A percentile compares a stretch with the other conserved stretches of the same genome.
Conservation (phyloP, 345 rosid genomes). For the Melaleuca alternifolia region DNA sequence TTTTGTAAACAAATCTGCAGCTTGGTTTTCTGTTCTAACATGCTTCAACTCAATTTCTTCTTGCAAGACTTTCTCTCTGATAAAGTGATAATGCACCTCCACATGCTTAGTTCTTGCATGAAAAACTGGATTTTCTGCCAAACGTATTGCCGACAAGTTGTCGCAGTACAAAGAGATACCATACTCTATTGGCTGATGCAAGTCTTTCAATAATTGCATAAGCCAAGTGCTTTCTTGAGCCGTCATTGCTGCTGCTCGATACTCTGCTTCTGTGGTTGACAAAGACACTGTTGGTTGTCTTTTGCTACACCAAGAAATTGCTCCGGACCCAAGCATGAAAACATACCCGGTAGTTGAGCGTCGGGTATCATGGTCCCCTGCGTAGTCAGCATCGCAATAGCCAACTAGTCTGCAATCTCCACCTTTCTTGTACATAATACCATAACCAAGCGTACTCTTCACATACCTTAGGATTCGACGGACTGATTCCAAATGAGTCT, state of each 20-base stretch:
- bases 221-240: background rate
- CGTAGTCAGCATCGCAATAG: background rate
- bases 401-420: background rate
- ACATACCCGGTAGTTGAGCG: background rate
- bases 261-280: background rate
- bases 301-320: slow-evolving; percentile 4
- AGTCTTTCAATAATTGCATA: background rate
- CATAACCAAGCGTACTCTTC: background rate
- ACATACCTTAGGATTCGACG: background rate
- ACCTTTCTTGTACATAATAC: background rate
- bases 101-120: background rate
- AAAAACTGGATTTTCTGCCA: background rate
- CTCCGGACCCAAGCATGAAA: background rate
- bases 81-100: too few species aligned
- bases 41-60: too few species aligned
- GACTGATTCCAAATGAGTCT: background rate
- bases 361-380: background rate
- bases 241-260: background rate
- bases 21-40: too few species aligned
- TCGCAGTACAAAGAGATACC: background rate
- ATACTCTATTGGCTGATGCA: background rate
- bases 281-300: background rate
- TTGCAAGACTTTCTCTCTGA: too few species aligned
- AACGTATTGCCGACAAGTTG: background rate
- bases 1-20: too few species aligned